phyloP scores from a whole-genome alignment of 306 rosid genomes.

The Oemleria cerasiformis region DNA sequence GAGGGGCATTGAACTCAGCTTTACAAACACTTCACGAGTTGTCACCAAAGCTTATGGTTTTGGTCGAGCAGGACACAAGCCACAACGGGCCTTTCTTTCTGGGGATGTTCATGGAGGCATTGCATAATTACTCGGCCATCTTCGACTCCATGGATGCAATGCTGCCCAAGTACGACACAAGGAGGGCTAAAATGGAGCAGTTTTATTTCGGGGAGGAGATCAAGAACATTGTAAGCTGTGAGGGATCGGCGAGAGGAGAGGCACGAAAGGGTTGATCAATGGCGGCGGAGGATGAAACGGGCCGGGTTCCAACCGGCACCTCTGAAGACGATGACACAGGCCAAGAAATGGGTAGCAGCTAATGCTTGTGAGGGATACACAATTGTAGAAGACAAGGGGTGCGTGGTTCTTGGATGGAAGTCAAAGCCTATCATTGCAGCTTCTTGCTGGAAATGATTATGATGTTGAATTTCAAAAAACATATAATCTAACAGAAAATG shows the following conservation, averaged over 20 bases:
- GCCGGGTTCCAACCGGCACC: constrained; percentile 16
- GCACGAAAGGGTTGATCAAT: constrained; percentile 15
- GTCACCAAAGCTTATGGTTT: constrained; percentile 22
- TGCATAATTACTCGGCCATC: constrained; percentile 23
- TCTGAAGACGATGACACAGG: background rate
- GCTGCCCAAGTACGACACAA: constrained; percentile 18
- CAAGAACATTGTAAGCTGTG: constrained; percentile 20
- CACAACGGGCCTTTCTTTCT: constrained; percentile 28
- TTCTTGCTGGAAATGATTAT: constrained; percentile 22
- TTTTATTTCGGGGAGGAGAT: constrained; percentile 22
- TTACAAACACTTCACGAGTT: background rate
- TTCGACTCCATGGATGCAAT: constrained; percentile 19
- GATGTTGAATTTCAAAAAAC: background rate
- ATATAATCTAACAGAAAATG: background rate
- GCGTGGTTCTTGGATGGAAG: constrained; percentile 19
- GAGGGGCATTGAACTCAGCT: constrained; percentile 23
- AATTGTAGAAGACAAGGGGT: constrained; percentile 13
- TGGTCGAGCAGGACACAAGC: constrained; percentile 25
- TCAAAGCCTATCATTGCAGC: constrained; percentile 15
- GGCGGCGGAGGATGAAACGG: constrained; percentile 24
- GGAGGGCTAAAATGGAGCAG: constrained; percentile 25
- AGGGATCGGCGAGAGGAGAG: constrained; percentile 19
- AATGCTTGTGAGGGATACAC: constrained; percentile 13
- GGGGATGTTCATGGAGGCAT: constrained; percentile 26
- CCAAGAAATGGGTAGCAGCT: constrained; percentile 4